phyloP scores from a whole-genome alignment of 495 filamentous ascomycete genomes.

The Lentithecium fluviatile region DNA sequence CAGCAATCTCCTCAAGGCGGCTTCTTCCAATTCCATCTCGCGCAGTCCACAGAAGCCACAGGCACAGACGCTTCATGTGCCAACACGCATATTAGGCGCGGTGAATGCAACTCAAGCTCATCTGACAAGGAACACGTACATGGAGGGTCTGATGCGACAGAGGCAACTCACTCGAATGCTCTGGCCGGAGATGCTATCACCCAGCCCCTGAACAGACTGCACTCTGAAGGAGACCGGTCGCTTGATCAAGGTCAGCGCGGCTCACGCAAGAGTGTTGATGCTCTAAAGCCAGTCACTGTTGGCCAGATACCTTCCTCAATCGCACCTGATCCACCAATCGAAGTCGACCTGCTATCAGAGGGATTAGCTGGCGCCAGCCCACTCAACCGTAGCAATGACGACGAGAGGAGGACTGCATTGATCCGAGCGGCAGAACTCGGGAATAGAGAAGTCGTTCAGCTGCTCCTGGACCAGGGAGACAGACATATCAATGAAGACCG shows the following conservation, averaged over 20 bases:
- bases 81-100: not conserved
- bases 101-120: not conserved
- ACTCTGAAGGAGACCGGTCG: not conserved
- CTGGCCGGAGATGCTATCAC: conserved; percentile 27
- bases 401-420: no score
- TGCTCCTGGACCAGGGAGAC: no score
- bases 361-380: no score
- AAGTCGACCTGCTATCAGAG: no score
- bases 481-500: no score
- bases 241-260: not conserved
- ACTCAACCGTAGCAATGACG: no score
- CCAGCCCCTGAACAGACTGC: not conserved
- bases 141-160: conserved; percentile 7
- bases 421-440: no score
- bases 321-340: no score
- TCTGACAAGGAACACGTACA: not conserved
- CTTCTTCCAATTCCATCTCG: conserved; percentile 11
- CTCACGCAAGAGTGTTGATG: no score
- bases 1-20: conserved; percentile 1
- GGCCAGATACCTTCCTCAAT: no score
- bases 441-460: no score
- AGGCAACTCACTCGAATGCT: conserved; percentile 6
- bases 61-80: not conserved
- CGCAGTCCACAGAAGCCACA: not conserved
- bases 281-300: no score